Evolutionary conservation across 495 filamentous ascomycete genomes (phyloP), one percentile per base, ranked within the genome.

Genomic region (Aspergillus hancockii): DNA sequence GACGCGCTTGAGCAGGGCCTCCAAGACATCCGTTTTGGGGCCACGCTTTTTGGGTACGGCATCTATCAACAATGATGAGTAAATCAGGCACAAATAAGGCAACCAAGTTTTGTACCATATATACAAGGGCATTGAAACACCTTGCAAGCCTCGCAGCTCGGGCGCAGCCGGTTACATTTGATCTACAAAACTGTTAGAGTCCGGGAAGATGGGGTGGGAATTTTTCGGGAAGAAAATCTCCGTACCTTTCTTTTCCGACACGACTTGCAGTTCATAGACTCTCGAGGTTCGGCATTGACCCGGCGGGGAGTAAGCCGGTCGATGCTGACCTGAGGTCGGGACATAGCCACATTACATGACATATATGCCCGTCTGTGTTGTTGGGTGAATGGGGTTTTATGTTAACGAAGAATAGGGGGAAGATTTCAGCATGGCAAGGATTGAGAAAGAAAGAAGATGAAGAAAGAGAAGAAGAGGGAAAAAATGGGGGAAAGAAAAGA

Each of bases 221-320:
- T 36, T 10, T 36, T 36, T 36, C 8, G 10, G 51, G 56, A 30
- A 22, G 46, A 25, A 13, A 45, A 59, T 56, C 18, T 40, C 46
- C 22, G 23, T 49, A 91, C 90, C 80, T 95, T 95, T 67, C 91
- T 82, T 71, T 93, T 95, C 62, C 91, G 85, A 79, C 91, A 95
- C 22, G 88, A 92, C 70, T 95, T 93, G 84, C 91, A 95, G 72
- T 95, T 95, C 91, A 95, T 95, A 19, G 90, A 88, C 76, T 93
- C 90, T 63, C 90, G 86, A 22, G 88, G 89, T 67, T 92, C 89
- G 67, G 83, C 84, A 76, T 82, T 86, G 74, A 84, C 78, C 47
- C 89, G 86, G 54, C 90, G 85, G 32, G 85, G 80, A 40, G 90
- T 88, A 63, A 95, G 76, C 63, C 90, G 85, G 74, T 92, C 90